phyloP scores from a whole-genome alignment of 2,329 filamentous ascomycete genomes.

The Intubia oerlemansii region DNA sequence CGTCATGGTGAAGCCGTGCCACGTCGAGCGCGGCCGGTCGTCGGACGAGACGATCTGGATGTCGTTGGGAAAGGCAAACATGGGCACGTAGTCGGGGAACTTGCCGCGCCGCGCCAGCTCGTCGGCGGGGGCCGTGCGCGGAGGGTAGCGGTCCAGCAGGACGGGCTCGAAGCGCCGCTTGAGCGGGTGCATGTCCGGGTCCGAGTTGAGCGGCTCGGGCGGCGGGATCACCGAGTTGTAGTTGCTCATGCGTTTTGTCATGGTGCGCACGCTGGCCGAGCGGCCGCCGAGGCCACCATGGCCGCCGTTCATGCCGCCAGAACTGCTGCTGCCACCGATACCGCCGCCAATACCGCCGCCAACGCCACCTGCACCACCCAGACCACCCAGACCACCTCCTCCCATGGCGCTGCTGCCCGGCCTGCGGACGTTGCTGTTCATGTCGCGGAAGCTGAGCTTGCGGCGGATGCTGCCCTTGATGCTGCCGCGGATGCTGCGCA shows the following conservation, averaged over 20 bases:
- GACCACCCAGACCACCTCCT: too few relatives aligned
- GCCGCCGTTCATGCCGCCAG: too few relatives aligned
- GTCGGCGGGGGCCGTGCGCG: slow-evolving; percentile 59
- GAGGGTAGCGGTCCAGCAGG: slow-evolving; percentile 83
- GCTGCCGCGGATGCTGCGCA: slow-evolving; percentile 21
- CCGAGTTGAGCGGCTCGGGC: slow-evolving; percentile 73
- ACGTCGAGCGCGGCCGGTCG: slow-evolving; percentile 82
- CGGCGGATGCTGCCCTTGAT: slow-evolving; percentile 73
- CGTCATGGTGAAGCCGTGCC: slow-evolving; percentile 98
- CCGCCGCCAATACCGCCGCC: too few relatives aligned
- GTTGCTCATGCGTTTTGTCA: slow-evolving; percentile 73
- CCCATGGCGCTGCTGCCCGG: too few relatives aligned
- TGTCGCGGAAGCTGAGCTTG: slow-evolving; percentile 81
- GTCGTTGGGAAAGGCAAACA: slow-evolving; percentile 98
- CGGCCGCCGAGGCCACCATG: too few relatives aligned
- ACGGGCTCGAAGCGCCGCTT: slow-evolving; percentile 90
- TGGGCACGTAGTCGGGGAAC: slow-evolving; percentile 94
- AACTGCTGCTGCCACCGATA: too few relatives aligned
- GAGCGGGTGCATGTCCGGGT: slow-evolving; percentile 87
- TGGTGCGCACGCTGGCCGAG: too few relatives aligned
- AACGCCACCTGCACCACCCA: too few relatives aligned
- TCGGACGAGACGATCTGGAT: slow-evolving; percentile 93
- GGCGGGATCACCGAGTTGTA: slow-evolving; percentile 96
- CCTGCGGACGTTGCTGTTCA: slow-evolving; percentile 48
- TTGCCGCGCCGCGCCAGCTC: slow-evolving; percentile 60